Evolutionary conservation across 352 stramenopile genomes (phyloP), one percentile per base, ranked within the genome.

Genomic region (Globisporangium cystogenes): DNA sequence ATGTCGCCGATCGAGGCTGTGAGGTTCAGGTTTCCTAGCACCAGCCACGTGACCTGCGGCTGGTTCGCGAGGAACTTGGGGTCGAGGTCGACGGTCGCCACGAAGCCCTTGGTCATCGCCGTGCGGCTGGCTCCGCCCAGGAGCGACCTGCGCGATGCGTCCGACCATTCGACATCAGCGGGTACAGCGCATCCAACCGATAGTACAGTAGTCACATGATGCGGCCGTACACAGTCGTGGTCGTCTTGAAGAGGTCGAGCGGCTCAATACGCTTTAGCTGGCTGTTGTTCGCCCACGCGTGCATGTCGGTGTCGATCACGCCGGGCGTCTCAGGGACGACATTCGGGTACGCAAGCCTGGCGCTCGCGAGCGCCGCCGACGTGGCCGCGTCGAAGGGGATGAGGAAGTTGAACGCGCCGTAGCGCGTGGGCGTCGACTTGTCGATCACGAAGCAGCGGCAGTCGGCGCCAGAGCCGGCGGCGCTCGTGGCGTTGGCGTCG

Each of bases 251-350:
- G 14, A 53, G 15, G 8, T 43, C 20, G 12, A 53, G 12, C 16
- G 31, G 27, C 31, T 20, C 48, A 14, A 53, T 44, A 4, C n/a
- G 8, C n/a, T 31, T 11, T 15, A 53, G 27, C 4, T 44, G 20
- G 23, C 40, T 31, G 48, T 53, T 53, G 48, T 20, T 53, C 47
- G 29, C 48, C 48, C 29, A 53, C 12, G 18, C 15, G 48, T 44
- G 44, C 18, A 18, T 8, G 15, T 14, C 18, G 15, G 33, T 40
- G 11, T 53, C 36, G 16, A 4, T 23, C 12, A 15, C 27, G 16
- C 11, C 8, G 4, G 44, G 24, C 26, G 26, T 12, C 1, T 7
- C 29, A 10, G 7, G 5, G 29, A 35, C 29, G 29, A 35, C 29
- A 12, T 35, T 7, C 5, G 10, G 1, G 24, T 20, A 49, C 44